phyloP scores from a whole-genome alignment of 1,284 basidiomycete species.

The Irpex sp. region DNA sequence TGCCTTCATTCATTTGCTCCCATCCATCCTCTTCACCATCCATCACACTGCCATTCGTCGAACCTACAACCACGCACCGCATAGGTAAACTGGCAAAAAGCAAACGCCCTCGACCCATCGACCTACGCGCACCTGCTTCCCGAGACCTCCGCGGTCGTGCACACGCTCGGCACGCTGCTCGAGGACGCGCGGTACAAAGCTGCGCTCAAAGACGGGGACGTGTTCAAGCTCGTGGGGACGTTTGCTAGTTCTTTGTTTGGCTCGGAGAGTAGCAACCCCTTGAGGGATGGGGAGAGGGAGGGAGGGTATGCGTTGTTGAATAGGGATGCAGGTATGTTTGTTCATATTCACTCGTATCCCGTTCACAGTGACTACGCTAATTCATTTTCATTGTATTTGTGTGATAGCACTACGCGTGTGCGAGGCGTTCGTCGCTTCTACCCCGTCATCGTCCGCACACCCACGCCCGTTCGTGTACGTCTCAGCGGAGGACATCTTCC shows the following conservation, averaged over 20 bases:
- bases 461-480: conserved; percentile 86
- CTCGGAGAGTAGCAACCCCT: conserved; percentile 52
- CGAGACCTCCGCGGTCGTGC: conserved; percentile 76
- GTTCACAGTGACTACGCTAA: not conserved
- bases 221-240: conserved; percentile 50
- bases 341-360: conserved; percentile 8
- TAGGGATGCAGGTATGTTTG: conserved; percentile 78
- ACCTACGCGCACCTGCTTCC: conserved; percentile 72
- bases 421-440: conserved; percentile 61
- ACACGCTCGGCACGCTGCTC: conserved; percentile 92
- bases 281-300: conserved; percentile 44
- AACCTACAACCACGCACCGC: not conserved
- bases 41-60: not conserved
- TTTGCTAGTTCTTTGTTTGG: conserved; percentile 37
- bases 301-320: conserved; percentile 80
- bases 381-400: too few relatives aligned
- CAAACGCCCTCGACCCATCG: conserved; percentile 74
- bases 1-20: conserved; percentile 2
- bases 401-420: conserved; percentile 67
- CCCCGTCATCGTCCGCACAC: conserved; percentile 26
- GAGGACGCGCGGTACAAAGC: conserved; percentile 83
- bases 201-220: conserved; percentile 55
- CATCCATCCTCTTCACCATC: not conserved
- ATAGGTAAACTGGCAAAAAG: conserved; percentile 81
- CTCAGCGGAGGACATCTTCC: conserved; percentile 91